Base-by-base conservation (phyloP, 129 eudicot genomes). In the Lactuca saligna region DNA sequence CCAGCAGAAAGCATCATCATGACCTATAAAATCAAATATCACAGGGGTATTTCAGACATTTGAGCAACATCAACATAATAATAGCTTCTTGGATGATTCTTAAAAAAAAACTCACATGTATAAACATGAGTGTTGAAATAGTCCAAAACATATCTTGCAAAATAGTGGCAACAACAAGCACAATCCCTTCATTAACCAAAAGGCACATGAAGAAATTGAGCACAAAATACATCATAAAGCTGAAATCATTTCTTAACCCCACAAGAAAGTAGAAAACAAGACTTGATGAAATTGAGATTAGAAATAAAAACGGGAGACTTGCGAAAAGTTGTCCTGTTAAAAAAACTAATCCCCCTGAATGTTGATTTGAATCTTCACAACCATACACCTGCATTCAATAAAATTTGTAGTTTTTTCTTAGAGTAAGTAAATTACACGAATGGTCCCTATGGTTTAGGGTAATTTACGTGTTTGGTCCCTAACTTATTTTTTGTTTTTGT, bases 1-100 rank as follows among this genome's bases (percentile, higher is more conserved):
- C 99, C 99, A 51, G 95, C 97, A 34, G 99, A 85, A 67, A 94
- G 97, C 99, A 94, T 94, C 96, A 93, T 82, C 39, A 76, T 53
- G 75, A 89, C 81, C 98, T 93, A 64, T 5, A 9, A 8, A 2
- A 42, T 3, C 56, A 50, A 4, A 31, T 65, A 32, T 46, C 0
- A 6, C 20, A 60, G 61, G 68, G 76, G 61, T 48, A 34, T 33
- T 61, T 59, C 33, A 17, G 69, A 11, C 61, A 72, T 72, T 34
- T 71, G 51, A 15, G 32, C 3, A 3, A 2, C 41, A 32, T 46
- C 11, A 0, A 15, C 29, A 32, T 31, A 5, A 3, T 13, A 12
- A 20, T 48, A 61, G 31, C 31, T 58, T 58, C 12, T 12, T 50
- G 7, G 5, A 53, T 8, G 15, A 11, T 4, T n/a, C 13, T 51